phyloP scores from a whole-genome alignment of 116 monocot genomes.

The Posidonia oceanica region DNA sequence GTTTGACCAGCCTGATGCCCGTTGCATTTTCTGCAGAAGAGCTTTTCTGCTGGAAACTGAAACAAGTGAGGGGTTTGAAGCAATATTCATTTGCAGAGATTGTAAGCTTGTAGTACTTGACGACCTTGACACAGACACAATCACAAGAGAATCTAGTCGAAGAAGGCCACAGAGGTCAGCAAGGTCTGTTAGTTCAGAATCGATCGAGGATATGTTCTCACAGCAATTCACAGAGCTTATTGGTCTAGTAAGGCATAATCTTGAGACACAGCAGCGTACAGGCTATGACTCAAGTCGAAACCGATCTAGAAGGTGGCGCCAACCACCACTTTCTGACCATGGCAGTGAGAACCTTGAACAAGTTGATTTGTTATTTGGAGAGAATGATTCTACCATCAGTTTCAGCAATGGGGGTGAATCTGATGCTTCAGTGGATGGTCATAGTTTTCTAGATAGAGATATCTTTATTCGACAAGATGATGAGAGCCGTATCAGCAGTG shows the following conservation, averaged over 20 bases:
- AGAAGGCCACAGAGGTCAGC: conserved; percentile 9
- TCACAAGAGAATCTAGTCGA: conserved; percentile 6
- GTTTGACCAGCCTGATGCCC: conserved; percentile 3
- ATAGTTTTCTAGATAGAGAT: conserved; percentile 25
- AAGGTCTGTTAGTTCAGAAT: conserved; percentile 24
- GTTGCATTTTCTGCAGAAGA: conserved; percentile 34
- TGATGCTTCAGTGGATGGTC: conserved; percentile 55
- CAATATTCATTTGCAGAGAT: conserved; percentile 25
- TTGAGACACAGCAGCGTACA: conserved; percentile 17
- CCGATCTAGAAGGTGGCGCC: conserved; percentile 18
- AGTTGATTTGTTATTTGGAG: conserved; percentile 49
- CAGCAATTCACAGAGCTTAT: conserved; percentile 33
- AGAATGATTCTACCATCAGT: conserved; percentile 60
- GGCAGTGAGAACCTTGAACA: conserved; percentile 51
- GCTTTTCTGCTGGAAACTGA: conserved; percentile 15
- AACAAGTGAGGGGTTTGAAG: conserved; percentile 17
- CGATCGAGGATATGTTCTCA: conserved; percentile 33
- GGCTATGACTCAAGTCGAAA: conserved; percentile 10
- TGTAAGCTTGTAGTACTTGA: conserved; percentile 27
- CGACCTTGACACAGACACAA: conserved; percentile 10
- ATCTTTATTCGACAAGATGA: conserved; percentile 29
- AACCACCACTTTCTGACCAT: conserved; percentile 36
- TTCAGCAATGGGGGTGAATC: conserved; percentile 68
- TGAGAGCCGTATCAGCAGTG: conserved; percentile 25
- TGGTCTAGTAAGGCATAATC: conserved; percentile 53